phyloP scores from a whole-genome alignment of 768 basidiomycete genomes.

The Suillus clintonianus region DNA sequence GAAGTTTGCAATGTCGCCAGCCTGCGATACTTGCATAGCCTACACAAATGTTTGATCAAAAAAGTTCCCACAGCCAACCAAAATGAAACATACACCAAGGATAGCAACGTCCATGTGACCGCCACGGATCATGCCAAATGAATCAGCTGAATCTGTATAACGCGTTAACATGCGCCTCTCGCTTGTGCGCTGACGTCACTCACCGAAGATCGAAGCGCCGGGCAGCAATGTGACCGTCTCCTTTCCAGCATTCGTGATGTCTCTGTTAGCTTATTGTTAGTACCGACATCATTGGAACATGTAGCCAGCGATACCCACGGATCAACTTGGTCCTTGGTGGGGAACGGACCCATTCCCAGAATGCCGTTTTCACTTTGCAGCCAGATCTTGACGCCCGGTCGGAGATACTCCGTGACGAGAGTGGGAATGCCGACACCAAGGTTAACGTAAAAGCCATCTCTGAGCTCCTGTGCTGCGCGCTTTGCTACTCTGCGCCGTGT shows the following conservation, averaged over 20 bases:
- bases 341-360: conserved; percentile 80
- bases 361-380: conserved; percentile 86
- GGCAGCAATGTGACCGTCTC: conserved; percentile 88
- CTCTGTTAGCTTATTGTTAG: conserved; percentile 40
- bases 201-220: conserved; percentile 84
- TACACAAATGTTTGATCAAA: conserved; percentile 24
- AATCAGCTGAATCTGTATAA: conserved; percentile 73
- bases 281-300: background rate
- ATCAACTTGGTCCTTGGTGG: conserved; percentile 69
- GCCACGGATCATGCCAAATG: conserved; percentile 93
- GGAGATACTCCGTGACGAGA: conserved; percentile 73
- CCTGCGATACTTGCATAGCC: conserved; percentile 90
- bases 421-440: conserved; percentile 87
- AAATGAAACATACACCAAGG: conserved; percentile 61
- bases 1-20: conserved; percentile 91
- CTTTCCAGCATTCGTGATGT: conserved; percentile 86
- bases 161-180: background rate
- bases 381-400: conserved; percentile 71
- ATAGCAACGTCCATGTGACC: conserved; percentile 91
- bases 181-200: conserved; percentile 19
- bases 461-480: conserved; percentile 81
- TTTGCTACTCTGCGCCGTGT: conserved; percentile 68
- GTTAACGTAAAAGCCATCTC: conserved; percentile 80
- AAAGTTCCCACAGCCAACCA: background rate
- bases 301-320: conserved; percentile 47